phyloP scores from a whole-genome alignment of 176 grass and related monocot species.

The Triticum timopheevii region DNA sequence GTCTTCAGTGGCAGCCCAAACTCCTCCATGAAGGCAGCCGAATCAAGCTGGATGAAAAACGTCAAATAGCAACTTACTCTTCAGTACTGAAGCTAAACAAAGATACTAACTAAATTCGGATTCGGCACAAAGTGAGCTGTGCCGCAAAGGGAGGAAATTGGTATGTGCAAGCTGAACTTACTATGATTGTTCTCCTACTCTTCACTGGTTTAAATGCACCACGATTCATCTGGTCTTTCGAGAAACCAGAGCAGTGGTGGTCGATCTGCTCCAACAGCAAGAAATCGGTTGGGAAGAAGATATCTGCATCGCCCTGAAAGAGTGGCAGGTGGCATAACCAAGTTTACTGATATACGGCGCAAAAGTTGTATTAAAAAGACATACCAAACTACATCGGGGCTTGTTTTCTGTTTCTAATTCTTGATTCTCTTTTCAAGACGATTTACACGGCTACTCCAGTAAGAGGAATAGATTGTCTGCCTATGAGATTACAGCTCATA shows the following conservation, averaged over 20 bases:
- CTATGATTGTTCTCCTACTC: slow-evolving; percentile 84
- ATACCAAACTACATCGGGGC: background rate
- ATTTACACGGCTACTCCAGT: background rate
- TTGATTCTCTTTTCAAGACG: background rate
- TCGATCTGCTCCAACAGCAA: slow-evolving; percentile 82
- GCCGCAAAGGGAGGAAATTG: background rate
- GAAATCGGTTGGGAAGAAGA: slow-evolving; percentile 96
- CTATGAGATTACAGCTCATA: background rate
- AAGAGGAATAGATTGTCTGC: background rate
- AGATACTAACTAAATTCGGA: background rate
- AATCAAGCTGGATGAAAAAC: slow-evolving; percentile 60
- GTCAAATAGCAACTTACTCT: slow-evolving; percentile 9
- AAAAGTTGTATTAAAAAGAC: background rate
- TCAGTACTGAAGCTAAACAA: background rate
- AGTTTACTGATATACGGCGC: background rate
- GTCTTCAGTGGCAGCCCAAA: slow-evolving; percentile 90
- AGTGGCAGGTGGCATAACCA: slow-evolving; percentile 18
- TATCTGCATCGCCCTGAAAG: slow-evolving; percentile 86
- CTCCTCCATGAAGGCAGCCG: slow-evolving; percentile 87
- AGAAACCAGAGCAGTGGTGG: slow-evolving; percentile 81
- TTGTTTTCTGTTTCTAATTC: background rate
- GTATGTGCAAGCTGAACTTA: slow-evolving; percentile 45
- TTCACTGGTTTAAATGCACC: slow-evolving; percentile 73
- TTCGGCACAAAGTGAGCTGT: background rate
- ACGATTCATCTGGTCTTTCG: slow-evolving; percentile 46